Percentiles rank a stretch among this genome's conserved stretches.
Evolutionary conservation across 192 early-diverging fungal genomes (phyloP).

Genomic region (Globomyces pollinis-pini): DNA sequence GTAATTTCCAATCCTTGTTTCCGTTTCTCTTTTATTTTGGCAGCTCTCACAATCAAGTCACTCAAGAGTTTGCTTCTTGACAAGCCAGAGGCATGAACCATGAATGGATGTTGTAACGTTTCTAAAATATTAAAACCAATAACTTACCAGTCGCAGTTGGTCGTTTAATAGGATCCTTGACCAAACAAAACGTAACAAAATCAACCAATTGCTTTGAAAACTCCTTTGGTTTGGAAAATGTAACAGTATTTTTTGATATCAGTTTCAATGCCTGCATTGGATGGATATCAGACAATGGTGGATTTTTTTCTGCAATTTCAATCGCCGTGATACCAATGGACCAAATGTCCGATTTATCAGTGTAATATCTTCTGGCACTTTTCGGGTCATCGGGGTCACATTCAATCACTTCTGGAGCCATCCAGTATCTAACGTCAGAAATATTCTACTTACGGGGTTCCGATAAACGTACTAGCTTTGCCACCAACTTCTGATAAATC

Average conservation of each 20-base stretch:
- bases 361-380: conserved; percentile 34
- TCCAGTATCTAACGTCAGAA: conserved; percentile 36
- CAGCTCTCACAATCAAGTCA: conserved; percentile 41
- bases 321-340: conserved; percentile 60
- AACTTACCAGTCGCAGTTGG: conserved; percentile 45
- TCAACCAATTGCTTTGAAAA: conserved; percentile 52
- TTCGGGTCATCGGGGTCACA: conserved; percentile 39
- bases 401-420: conserved; percentile 59
- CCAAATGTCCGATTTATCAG: conserved; percentile 57
- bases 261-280: conserved; percentile 54
- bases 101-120: conserved; percentile 51
- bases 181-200: conserved; percentile 47
- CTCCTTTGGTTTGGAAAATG: conserved; percentile 53
- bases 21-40: conserved; percentile 35
- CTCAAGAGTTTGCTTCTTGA: conserved; percentile 34
- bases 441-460: conserved; percentile 47
- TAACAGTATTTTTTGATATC: conserved; percentile 44
- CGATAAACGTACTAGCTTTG: conserved; percentile 52
- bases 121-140: too few relatives aligned
- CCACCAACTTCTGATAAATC: conserved; percentile 32
- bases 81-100: conserved; percentile 32
- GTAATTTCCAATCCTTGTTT: conserved; percentile 42
- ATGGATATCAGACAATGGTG: conserved; percentile 56
- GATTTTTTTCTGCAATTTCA: conserved; percentile 61
- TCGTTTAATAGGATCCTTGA: conserved; percentile 43